These are phyloP conservation scores for Wallacemonas sp. DNA, from an alignment of 208 protist species.

Conservation along the genomic window DNA sequence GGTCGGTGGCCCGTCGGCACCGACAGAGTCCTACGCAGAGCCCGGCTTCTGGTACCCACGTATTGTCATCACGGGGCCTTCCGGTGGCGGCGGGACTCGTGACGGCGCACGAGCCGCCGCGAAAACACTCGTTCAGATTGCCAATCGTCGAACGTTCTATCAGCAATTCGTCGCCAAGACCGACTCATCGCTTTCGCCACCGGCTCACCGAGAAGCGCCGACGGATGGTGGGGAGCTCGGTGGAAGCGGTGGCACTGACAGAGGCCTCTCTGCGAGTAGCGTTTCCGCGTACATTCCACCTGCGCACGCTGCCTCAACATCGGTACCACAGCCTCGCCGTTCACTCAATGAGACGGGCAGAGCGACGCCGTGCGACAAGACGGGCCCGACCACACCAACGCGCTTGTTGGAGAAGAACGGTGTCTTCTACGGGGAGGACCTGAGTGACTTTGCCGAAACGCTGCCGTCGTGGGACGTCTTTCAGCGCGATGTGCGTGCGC, in stretches of 20 bases:
- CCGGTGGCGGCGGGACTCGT: not conserved
- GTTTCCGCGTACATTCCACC: not conserved
- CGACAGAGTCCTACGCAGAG: not conserved
- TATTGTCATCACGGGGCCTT: constrained; percentile 68
- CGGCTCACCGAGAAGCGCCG: not conserved
- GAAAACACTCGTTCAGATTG: constrained; percentile 24
- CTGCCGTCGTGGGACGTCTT: constrained; percentile 67
- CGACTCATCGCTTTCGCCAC: no score
- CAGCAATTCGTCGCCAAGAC: constrained; percentile 27
- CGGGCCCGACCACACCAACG: not conserved
- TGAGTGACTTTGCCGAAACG: constrained; percentile 12
- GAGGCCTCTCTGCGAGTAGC: not conserved
- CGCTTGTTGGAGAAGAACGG: constrained; percentile 21
- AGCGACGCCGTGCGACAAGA: not conserved
- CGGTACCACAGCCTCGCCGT: no score
- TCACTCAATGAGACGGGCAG: no score
- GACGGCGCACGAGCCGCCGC: constrained; percentile 27
- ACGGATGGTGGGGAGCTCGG: not conserved
- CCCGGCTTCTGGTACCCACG: constrained; percentile 47
- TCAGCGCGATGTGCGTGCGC: constrained; percentile 45
- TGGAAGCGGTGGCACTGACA: no score
- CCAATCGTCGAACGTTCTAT: constrained; percentile 52
- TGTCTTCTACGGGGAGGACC: constrained; percentile 22
- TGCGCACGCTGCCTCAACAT: not conserved
- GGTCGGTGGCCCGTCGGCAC: no score